Evolutionary conservation across 192 early-diverging fungal species (phyloP), one percentile per base, ranked within the genome.

Genomic region (Podila verticillata): DNA sequence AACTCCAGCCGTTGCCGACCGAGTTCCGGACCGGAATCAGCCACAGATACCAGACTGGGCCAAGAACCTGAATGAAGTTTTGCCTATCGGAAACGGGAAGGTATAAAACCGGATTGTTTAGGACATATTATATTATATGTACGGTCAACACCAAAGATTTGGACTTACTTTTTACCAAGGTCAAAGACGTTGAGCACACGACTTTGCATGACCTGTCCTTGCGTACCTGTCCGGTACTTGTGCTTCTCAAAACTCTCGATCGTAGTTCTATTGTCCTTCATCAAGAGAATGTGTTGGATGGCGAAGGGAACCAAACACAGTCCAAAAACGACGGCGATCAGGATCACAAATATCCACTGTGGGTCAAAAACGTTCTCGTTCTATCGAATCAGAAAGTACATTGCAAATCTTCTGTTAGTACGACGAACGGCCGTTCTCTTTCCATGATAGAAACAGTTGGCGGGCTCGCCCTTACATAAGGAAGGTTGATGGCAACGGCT

Each of bases 41-140:
- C 91, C 91, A 92, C 47, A 84, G 64, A 24, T 67, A 68, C 84
- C 88, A 84, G 5, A 57, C 56, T 28, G 86, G 69, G 2, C 91
- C 91, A 72, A 92, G 82, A 0, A 90, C 86, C 74, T 90, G 89
- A 9, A 67, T 61, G 61, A 88, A 88, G 77, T 92, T 92, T 66
- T 69, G 49, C 28, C 82, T 75, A 68, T 61, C 15, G 47, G 24
- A 47, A 5, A 34, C 7, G 24, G 31, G 15, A 32, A 60, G 58
- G 9, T 5, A 60, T 3, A 20, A 1, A 31, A 4, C 3, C 12
- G 17, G 24, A 4, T 26, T 49, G 32, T 26, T 30, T 17, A 32
- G 51, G 48, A 24, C 34, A 35, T 8, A 39, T 13, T 44, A 9
- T 12, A n/a, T n/a, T n/a, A n/a, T n/a, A n/a, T n/a, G 44, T 47